These are phyloP conservation scores for Ogataea kodamae DNA, from an alignment of 805 yeast species.

Conservation along the genomic window DNA sequence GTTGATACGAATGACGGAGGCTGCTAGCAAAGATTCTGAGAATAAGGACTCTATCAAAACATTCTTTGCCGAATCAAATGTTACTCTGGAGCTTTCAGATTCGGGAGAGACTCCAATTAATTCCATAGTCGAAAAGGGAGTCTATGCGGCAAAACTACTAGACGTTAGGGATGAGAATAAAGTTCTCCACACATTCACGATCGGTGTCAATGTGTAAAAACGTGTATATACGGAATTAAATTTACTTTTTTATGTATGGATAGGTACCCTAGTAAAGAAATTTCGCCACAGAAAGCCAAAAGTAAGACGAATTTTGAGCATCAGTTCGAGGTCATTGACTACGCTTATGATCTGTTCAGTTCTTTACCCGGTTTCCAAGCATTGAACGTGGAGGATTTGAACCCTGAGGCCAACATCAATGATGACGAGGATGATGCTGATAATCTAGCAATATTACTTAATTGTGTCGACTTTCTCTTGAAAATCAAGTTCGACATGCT, in stretches of 20 bases:
- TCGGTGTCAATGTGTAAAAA: conserved; percentile 25
- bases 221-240: conserved; percentile 9
- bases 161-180: conserved; percentile 20
- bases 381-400: conserved; percentile 6
- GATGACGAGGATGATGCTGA: conserved; percentile 17
- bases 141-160: conserved; percentile 19
- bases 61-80: conserved; percentile 22
- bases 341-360: conserved; percentile 18
- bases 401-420: conserved; percentile 13
- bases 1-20: conserved; percentile 10
- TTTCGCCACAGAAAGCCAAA: conserved; percentile 6
- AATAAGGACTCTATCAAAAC: conserved; percentile 14
- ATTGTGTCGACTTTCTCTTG: conserved; percentile 20
- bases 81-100: conserved; percentile 17
- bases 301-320: conserved; percentile 3
- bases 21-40: conserved; percentile 13
- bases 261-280: conserved; percentile 4
- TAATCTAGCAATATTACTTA: conserved; percentile 14
- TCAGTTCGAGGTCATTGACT: conserved; percentile 13
- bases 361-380: conserved; percentile 10
- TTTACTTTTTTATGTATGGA: conserved; percentile 1
- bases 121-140: conserved; percentile 20
- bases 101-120: conserved; percentile 16
- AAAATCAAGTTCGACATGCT: conserved; percentile 22
- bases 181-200: conserved; percentile 13